Evolutionary conservation across 305 asterid species (phyloP), one percentile per base, ranked within the genome.

Genomic region (Solanum hybrid): DNA sequence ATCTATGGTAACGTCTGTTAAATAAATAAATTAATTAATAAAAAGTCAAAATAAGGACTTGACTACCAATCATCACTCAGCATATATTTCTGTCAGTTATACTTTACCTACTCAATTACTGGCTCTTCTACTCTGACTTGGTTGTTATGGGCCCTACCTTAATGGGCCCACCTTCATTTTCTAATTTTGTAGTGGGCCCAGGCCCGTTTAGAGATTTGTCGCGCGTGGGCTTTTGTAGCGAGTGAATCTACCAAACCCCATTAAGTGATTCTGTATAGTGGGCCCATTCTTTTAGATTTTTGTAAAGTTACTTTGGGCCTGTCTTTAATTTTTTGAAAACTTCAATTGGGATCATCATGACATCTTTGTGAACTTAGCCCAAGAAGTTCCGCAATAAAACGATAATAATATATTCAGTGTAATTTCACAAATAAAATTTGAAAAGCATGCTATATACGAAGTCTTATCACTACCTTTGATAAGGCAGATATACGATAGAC

Each of bases 41-140:
- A 39, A 79, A 40, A 89, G 90, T 67, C 92, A 91, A 85, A 90
- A 3, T 37, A 29, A 12, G 88, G 88, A 82, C 91, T 89, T 87
- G 89, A 67, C 42, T 71, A 83, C 91, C 91, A 91, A 91, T 91
- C 89, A 87, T 91, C 35, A 35, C 28, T 91, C 26, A 87, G 87
- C 86, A 57, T 89, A 74, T 37, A 76, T 40, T 78, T 75, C 78
- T 36, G 89, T 90, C 77, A 5, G 86, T 81, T 81, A 36, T 39
- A 69, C 77, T 39, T 69, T 69, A 78, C 75, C 37, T 4, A 35
- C 88, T 74, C 85, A 36, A 11, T 77, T 8, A 33, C 39, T 76
- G 51, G 83, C 84, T 22, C 20, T 20, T 33, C 40, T 16, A 9
- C 67, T 57, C 86, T 73, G 88, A 34, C 36, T 46, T 75, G 31